A percentile compares a stretch with the other conserved stretches of the same genome.
phyloP scores from a whole-genome alignment of 2,329 filamentous ascomycete species.

The Thelonectria blattea region DNA sequence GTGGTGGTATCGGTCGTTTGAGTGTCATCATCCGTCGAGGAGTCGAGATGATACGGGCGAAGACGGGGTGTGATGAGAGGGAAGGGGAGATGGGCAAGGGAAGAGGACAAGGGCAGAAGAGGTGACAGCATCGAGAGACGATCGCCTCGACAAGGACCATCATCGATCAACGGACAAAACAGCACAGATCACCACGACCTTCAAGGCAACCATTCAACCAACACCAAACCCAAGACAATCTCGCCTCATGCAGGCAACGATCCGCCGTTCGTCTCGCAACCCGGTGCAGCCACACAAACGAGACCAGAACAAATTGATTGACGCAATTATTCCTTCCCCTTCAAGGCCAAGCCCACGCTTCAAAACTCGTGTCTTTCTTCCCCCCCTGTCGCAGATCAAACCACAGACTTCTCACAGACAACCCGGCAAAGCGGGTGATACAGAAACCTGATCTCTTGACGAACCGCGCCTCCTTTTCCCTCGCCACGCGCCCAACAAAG shows the following conservation, averaged over 20 bases:
- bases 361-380: too few species aligned
- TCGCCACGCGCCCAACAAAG: neutral
- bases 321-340: too few species aligned
- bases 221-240: neutral
- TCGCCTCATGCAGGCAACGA: neutral
- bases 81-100: too few species aligned
- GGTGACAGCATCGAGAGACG: neutral
- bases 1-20: constrained; percentile 5
- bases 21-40: constrained; percentile 6
- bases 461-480: neutral
- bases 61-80: neutral
- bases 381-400: neutral
- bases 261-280: neutral
- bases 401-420: neutral
- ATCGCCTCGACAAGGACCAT: neutral
- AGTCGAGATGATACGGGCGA: too few species aligned
- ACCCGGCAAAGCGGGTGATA: neutral
- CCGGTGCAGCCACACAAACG: too few species aligned
- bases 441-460: too few species aligned
- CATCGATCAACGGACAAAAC: neutral
- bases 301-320: too few species aligned
- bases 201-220: neutral
- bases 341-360: too few species aligned
- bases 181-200: too few species aligned
- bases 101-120: too few species aligned